These are phyloP conservation scores for Metschnikowia kofuensis DNA, from an alignment of 805 yeast genomes.

Conservation along the genomic window DNA sequence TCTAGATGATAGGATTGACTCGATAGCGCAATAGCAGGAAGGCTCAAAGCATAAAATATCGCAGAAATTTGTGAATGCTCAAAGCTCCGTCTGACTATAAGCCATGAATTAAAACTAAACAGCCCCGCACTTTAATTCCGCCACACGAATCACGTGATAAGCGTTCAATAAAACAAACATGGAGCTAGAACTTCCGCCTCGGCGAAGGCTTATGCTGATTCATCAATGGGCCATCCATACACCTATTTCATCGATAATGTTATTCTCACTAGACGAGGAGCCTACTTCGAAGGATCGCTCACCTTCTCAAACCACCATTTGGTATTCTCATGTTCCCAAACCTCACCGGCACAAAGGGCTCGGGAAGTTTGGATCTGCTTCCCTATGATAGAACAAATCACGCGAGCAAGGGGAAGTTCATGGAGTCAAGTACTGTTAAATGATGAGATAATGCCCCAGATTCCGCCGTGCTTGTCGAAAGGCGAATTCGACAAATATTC, in stretches of 20 bases:
- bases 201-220: neutral
- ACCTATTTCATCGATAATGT: constrained; percentile 38
- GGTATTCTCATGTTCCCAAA: constrained; percentile 32
- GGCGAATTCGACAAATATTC: constrained; percentile 34
- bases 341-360: constrained; percentile 15
- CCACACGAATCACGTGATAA: neutral
- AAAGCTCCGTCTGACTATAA: too few relatives aligned
- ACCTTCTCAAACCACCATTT: constrained; percentile 36
- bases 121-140: too few relatives aligned
- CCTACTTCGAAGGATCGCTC: constrained; percentile 35
- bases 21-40: too few relatives aligned
- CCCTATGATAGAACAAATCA: constrained; percentile 70
- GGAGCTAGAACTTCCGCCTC: neutral
- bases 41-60: too few relatives aligned
- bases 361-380: constrained; percentile 90
- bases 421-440: constrained; percentile 16
- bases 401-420: constrained; percentile 55
- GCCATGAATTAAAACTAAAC: too few relatives aligned
- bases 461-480: neutral
- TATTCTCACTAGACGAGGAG: constrained; percentile 37
- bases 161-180: neutral
- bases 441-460: neutral
- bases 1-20: too few relatives aligned
- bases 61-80: too few relatives aligned
- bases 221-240: constrained; percentile 26